Evolutionary conservation across 345 rosid genomes (phyloP), one percentile per base, ranked within the genome.

Genomic region (Isatis tinctoria): DNA sequence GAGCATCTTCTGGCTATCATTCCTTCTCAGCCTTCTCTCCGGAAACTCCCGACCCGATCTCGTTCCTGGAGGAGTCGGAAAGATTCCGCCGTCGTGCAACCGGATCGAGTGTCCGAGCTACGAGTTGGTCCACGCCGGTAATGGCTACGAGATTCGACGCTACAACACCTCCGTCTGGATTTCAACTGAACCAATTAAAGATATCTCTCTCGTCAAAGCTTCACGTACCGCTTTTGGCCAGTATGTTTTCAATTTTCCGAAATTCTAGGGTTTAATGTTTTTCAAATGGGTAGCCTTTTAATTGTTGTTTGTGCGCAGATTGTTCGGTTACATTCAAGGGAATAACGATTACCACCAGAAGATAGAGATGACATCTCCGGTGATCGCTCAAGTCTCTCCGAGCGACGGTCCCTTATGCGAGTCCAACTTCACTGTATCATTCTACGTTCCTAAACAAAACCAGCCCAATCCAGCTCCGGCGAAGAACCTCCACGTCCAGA

Each of bases 331-430:
- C 39, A 30, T 56, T 56, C 61, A 30, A 56, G 59, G 59, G 59
- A 53, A 12, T 3, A 53, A 53, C 18, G 59, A 53, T 6, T 12
- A 27, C 13, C 17, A 53, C 36, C 35, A 53, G 36, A 53, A 53
- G 18, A 53, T 53, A 53, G 59, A 53, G 35, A 53, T 53, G 59
- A 56, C 63, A 17, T 43, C 63, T 58, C 63, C 63, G 1, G 63
- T 58, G 39, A 33, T 35, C 43, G 7, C 9, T 33, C 43, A 33
- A 57, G 41, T 58, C 26, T 17, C 63, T 35, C 43, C 43, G 1
- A 56, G 60, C 39, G 22, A n/a, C 12, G 37, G 60, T 54, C 37
- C 39, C 6, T n/a, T 16, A 36, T 17, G 27, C 1, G 40, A 35
- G 33, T 58, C 43, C 26, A 4, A 4, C 43, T 33, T 33, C 24